Evolutionary conservation across 805 yeast species (phyloP).

Genomic region (Maudiozyma pseudohumilis): DNA sequence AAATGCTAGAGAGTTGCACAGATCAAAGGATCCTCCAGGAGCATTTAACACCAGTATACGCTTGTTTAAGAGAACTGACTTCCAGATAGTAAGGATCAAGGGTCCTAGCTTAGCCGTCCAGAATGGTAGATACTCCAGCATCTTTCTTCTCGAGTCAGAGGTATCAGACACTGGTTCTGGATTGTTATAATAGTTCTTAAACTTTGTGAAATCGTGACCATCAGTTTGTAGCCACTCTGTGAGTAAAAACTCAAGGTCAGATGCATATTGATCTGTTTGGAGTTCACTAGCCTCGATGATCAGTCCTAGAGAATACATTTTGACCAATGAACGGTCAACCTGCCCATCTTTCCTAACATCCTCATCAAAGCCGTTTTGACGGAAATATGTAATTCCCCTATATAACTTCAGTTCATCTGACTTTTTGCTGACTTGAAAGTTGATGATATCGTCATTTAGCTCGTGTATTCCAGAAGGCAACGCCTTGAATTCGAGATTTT

Average conservation of each 20-base stretch:
- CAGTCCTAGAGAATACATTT: constrained; percentile 58
- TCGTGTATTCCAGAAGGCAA: constrained; percentile 63
- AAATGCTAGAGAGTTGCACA: constrained; percentile 21
- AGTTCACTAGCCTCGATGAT: constrained; percentile 25
- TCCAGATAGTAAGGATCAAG: constrained; percentile 28
- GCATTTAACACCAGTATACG: constrained; percentile 23
- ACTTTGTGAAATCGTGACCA: constrained; percentile 4
- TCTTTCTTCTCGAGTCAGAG: not conserved
- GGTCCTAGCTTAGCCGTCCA: constrained; percentile 28
- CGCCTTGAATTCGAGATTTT: constrained; percentile 50
- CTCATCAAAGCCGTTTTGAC: constrained; percentile 33
- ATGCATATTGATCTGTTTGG: constrained; percentile 14
- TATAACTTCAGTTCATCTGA: constrained; percentile 10
- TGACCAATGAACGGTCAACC: constrained; percentile 36
- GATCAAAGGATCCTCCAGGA: constrained; percentile 20
- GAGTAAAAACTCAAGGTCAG: constrained; percentile 14
- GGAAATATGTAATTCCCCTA: constrained; percentile 45
- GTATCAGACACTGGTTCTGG: not conserved
- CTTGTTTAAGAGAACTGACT: constrained; percentile 20
- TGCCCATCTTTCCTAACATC: constrained; percentile 14
- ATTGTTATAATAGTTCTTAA: constrained; percentile 7
- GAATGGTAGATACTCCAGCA: constrained; percentile 8
- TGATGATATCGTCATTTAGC: constrained; percentile 39
- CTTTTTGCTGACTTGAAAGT: constrained; percentile 35
- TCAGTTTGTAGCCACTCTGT: constrained; percentile 15